Evolutionary conservation across 2,329 filamentous ascomycete species (phyloP), one percentile per base, ranked within the genome.

Genomic region (Pseudogymnoascus sp.): DNA sequence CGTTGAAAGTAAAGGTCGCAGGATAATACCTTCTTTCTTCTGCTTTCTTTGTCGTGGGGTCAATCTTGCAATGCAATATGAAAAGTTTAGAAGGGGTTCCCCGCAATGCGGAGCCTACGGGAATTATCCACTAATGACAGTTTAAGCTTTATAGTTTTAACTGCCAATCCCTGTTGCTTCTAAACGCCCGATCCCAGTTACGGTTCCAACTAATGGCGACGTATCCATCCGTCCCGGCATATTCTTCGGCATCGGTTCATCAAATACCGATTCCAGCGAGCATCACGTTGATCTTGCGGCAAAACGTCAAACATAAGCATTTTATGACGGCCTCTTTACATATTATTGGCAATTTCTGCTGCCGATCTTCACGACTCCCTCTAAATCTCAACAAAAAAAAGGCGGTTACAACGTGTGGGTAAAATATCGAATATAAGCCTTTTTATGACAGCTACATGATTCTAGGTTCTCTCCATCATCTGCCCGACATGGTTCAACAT

Each of bases 341-440:
- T 48, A 48, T 26, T 13, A 28, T 26, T 7, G 41, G 41, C 41
- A 19, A 2, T 3, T 8, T 13, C 37, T 38, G 23, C 38, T 41
- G 19, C 19, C 38, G 38, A 41, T 19, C 37, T 18, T 10, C 37
- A 38, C 7, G 9, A 9, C 37, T 2, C 5, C 9, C 37, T 15
- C 5, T 19, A 15, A 3, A 12, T 19, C 15, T 10, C 15, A 19
- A 38, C 15, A 19, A 38, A 38, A 37, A 8, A 3, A 15, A 18
- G 1, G 18, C 15, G 6, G 21, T 2, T 9, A 9, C 10, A 28
- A 52, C 45, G n/a, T 30, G 41, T 6, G 15, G 45, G 21, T 30
- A 52, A 52, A 52, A 52, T 52, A 52, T 52, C 45, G n/a, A 52
- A 52, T 52, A 52, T 52, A 52, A 52, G 45, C 45, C 45, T 30